Conservation (phyloP, 371 early-diverging fungal species). For the Mucor mucedo region DNA sequence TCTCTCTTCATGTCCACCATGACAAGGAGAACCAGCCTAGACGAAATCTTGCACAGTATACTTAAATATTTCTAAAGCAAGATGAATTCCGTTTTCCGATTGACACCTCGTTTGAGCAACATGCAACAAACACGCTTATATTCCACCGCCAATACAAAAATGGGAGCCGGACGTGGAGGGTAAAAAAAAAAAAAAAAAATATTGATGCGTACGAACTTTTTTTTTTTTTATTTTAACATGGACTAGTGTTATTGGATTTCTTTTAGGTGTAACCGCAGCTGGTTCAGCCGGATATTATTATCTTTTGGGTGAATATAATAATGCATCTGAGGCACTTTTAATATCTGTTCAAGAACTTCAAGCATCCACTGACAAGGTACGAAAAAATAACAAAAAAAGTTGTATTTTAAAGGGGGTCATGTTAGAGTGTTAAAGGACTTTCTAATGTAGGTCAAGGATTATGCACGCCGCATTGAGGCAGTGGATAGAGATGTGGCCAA, state of each 20-base stretch:
- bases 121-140: constrained; percentile 17
- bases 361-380: constrained; percentile 73
- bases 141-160: constrained; percentile 22
- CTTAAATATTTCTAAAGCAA: not conserved
- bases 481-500: constrained; percentile 69
- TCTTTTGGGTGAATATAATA: constrained; percentile 81
- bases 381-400: not conserved
- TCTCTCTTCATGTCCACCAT: no score
- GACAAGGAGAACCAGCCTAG: no score
- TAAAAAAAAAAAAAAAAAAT: constrained; percentile 10
- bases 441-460: constrained; percentile 35
- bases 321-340: constrained; percentile 71
- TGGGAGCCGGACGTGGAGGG: constrained; percentile 41
- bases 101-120: constrained; percentile 24
- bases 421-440: no score
- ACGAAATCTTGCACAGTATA: no score
- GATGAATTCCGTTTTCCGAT: constrained; percentile 39
- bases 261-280: constrained; percentile 77
- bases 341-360: constrained; percentile 79
- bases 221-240: not conserved
- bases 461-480: constrained; percentile 77
- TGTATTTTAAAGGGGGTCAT: no score
- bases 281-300: constrained; percentile 82
- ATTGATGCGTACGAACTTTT: not conserved
- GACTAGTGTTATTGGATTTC: constrained; percentile 73